A percentile compares a stretch with the other conserved stretches of the same genome.
Evolutionary conservation across 495 filamentous ascomycete genomes (phyloP).

Genomic region (Jackrogersella multiformis): DNA sequence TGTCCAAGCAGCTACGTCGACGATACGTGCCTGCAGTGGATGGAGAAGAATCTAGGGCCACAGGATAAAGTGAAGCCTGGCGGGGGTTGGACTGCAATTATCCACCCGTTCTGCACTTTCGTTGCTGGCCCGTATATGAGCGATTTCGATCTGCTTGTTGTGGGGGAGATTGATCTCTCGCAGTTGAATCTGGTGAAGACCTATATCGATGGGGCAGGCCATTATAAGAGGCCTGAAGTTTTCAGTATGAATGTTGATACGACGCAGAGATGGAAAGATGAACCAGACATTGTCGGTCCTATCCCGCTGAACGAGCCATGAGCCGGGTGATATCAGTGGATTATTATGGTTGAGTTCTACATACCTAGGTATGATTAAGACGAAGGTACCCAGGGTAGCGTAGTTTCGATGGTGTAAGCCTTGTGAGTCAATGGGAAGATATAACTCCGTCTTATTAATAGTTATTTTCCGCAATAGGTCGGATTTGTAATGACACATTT

Average conservation of each 20-base stretch:
- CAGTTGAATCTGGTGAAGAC: slow-evolving; percentile 51
- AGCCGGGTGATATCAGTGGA: not conserved
- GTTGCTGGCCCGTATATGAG: slow-evolving; percentile 50
- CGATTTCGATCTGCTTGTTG: slow-evolving; percentile 47
- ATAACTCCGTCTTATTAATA: too few species aligned
- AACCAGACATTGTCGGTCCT: slow-evolving; percentile 41
- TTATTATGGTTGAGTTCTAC: too few species aligned
- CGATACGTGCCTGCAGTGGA: slow-evolving; percentile 52
- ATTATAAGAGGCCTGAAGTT: slow-evolving; percentile 55
- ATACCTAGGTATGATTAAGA: too few species aligned
- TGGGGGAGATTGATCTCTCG: slow-evolving; percentile 52
- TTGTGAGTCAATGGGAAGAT: slow-evolving; percentile 20
- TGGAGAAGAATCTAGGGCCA: slow-evolving; percentile 52
- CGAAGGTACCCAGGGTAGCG: too few species aligned
- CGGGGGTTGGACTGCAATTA: slow-evolving; percentile 52
- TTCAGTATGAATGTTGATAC: slow-evolving; percentile 48
- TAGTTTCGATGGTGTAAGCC: too few species aligned
- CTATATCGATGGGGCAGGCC: slow-evolving; percentile 52
- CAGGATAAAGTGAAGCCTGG: slow-evolving; percentile 53
- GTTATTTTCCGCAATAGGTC: slow-evolving; percentile 26
- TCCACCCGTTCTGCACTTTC: slow-evolving; percentile 50
- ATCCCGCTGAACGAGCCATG: slow-evolving; percentile 32
- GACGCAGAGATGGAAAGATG: slow-evolving; percentile 49
- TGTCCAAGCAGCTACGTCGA: slow-evolving; percentile 54
- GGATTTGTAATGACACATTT: not conserved